Percentiles rank a stretch among this genome's conserved stretches.
Evolutionary conservation across 2,329 filamentous ascomycete genomes (phyloP).

Genomic region (Colletotrichum viniferum): DNA sequence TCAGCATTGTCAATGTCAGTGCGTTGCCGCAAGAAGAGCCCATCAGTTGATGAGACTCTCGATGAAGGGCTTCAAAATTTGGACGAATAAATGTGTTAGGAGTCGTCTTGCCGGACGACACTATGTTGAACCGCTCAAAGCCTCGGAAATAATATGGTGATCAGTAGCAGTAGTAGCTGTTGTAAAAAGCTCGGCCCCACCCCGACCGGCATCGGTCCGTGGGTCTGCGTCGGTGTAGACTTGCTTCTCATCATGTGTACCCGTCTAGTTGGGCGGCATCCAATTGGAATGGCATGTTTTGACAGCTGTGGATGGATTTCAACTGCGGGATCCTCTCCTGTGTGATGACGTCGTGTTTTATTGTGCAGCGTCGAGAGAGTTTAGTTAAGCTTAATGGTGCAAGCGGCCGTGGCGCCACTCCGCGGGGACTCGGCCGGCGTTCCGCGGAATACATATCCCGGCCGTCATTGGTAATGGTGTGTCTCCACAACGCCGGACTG

Average conservation of each 20-base stretch:
- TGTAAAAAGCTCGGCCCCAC: background rate
- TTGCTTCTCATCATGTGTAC: background rate
- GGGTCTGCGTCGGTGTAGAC: background rate
- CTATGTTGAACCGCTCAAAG: background rate
- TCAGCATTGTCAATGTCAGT: conserved; percentile 24
- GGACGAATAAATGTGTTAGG: background rate
- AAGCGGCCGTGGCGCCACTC: background rate
- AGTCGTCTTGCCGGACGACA: background rate
- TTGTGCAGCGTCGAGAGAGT: background rate
- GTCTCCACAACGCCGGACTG: background rate
- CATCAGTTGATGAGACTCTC: background rate
- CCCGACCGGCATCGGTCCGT: background rate
- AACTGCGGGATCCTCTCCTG: background rate
- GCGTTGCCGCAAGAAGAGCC: conserved; percentile 11
- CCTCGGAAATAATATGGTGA: background rate
- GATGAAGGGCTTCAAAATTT: fast-evolving
- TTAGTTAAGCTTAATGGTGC: background rate
- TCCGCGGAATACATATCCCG: conserved; percentile 4
- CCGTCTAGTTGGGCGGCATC: background rate
- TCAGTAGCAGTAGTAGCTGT: background rate
- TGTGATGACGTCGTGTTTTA: background rate
- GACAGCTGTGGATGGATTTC: background rate
- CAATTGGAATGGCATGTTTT: background rate
- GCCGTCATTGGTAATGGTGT: background rate
- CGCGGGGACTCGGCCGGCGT: background rate